phyloP scores from a whole-genome alignment of 225 moss, liverwort and hornwort species.

The Sphagnum contortum region DNA sequence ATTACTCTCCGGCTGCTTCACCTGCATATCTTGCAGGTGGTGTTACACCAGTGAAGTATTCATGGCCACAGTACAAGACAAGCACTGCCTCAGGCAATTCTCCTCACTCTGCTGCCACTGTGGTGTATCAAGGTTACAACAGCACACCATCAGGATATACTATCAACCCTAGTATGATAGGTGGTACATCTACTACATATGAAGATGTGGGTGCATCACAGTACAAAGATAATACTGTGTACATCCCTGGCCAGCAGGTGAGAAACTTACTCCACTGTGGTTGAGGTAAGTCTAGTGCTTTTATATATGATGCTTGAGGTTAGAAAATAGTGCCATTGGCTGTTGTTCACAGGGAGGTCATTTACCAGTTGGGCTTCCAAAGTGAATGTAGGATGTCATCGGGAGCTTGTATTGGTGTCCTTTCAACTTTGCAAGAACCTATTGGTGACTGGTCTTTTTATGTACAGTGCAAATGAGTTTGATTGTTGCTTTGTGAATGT shows the following conservation, averaged over 20 bases:
- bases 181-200: conserved; percentile 55
- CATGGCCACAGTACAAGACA: conserved; percentile 64
- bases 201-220: conserved; percentile 59
- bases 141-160: conserved; percentile 53
- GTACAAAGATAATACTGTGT: conserved; percentile 68
- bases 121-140: conserved; percentile 61
- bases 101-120: conserved; percentile 51
- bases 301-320: no score
- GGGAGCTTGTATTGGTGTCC: no score
- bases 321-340: no score
- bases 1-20: conserved; percentile 47
- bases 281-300: no score
- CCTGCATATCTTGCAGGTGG: conserved; percentile 41
- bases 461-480: no score
- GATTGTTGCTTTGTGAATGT: no score
- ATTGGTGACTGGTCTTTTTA: no score
- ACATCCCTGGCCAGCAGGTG: conserved; percentile 80
- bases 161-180: conserved; percentile 32
- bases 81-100: conserved; percentile 48
- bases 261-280: background rate
- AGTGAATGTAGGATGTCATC: no score
- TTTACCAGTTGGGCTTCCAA: no score
- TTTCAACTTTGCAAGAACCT: no score
- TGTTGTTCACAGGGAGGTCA: no score
- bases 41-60: conserved; percentile 53